These are phyloP conservation scores for Diaporthe australafricana DNA, from an alignment of 2,329 filamentous ascomycete species.

Conservation along the genomic window DNA sequence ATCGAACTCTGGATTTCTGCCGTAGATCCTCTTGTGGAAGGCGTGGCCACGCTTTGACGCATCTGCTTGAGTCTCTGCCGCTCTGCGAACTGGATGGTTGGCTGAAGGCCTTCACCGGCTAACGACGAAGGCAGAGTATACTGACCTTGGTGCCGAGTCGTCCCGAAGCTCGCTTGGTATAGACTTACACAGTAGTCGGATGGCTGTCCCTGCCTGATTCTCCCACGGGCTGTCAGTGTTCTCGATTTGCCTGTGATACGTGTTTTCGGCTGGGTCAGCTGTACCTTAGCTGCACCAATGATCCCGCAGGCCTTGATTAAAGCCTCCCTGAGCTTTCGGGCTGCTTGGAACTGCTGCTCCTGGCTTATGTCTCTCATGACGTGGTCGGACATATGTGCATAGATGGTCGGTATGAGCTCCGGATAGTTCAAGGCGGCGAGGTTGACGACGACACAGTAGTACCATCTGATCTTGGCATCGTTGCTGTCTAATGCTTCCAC, in stretches of 20 bases:
- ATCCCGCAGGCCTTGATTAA: background rate
- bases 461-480: background rate
- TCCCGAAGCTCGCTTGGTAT: background rate
- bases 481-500: background rate
- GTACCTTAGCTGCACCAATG: conserved; percentile 4
- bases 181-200: background rate
- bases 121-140: no score
- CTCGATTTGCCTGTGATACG: no score
- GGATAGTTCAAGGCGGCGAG: conserved; percentile 4
- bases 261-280: background rate
- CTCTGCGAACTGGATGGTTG: no score
- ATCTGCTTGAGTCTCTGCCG: background rate
- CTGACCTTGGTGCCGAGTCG: no score
- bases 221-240: no score
- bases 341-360: background rate
- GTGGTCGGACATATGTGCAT: background rate
- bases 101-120: no score
- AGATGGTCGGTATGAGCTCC: background rate
- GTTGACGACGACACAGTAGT: background rate
- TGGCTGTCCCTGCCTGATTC: background rate
- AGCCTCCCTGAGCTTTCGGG: background rate
- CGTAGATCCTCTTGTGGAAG: conserved; percentile 11
- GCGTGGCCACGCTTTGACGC: conserved; percentile 1
- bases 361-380: background rate
- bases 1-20: background rate